phyloP scores from a whole-genome alignment of 768 basidiomycete genomes.

The Rhodosporidiobolus sp. region DNA sequence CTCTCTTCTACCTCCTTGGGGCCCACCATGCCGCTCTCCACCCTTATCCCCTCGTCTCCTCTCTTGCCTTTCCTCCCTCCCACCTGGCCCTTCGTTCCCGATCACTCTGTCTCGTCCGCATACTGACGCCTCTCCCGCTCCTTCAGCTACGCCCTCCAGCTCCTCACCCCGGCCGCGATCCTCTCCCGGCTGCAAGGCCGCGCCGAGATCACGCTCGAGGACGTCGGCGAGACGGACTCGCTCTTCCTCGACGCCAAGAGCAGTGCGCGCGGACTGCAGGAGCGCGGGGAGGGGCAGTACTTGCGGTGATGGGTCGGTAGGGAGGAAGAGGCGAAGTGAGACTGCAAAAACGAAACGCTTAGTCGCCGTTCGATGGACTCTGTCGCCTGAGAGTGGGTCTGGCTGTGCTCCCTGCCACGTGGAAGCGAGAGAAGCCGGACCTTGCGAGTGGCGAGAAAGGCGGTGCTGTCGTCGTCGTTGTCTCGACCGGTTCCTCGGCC shows the following conservation, averaged over 20 bases:
- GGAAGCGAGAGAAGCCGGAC: no score
- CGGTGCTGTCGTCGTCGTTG: no score
- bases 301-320: slow-evolving; percentile 19
- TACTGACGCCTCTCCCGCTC: not conserved
- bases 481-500: no score
- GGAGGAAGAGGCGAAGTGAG: not conserved
- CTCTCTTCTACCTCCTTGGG: not conserved
- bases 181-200: slow-evolving; percentile 74
- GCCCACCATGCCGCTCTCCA: not conserved
- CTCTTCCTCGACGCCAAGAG: slow-evolving; percentile 79
- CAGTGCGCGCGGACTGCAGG: slow-evolving; percentile 25
- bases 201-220: slow-evolving; percentile 75
- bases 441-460: no score
- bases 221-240: slow-evolving; percentile 86
- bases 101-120: no score
- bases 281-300: slow-evolving; percentile 35
- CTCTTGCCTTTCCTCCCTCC: not conserved
- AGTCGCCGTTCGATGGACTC: no score
- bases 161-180: slow-evolving; percentile 86
- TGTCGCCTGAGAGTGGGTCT: no score
- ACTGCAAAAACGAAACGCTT: no score
- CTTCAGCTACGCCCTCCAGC: slow-evolving; percentile 78
- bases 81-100: no score
- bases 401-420: no score
- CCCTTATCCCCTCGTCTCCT: no score